Conservation (phyloP, 345 rosid genomes). For the Gossypium anomalum region DNA sequence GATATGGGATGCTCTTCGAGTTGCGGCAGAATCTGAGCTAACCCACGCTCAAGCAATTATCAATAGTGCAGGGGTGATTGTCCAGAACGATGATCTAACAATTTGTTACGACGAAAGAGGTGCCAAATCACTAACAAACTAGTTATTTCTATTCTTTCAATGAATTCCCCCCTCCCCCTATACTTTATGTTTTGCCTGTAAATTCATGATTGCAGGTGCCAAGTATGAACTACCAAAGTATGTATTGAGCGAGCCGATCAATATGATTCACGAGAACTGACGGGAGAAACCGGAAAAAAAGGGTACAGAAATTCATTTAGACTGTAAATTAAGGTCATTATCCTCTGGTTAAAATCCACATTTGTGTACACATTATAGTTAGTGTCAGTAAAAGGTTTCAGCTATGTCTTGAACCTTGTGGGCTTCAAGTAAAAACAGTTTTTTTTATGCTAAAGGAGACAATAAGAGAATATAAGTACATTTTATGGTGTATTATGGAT, state of each 20-base stretch:
- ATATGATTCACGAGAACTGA: conserved; percentile 50
- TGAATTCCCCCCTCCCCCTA: neutral
- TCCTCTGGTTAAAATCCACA: neutral
- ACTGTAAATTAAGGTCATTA: conserved; percentile 25
- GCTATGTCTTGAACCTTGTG: neutral
- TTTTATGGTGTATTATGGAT: neutral
- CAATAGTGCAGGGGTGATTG: conserved; percentile 82
- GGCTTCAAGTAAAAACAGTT: neutral
- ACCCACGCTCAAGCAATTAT: conserved; percentile 72
- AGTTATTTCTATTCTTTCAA: neutral
- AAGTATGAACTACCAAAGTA: conserved; percentile 93
- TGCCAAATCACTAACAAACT: conserved; percentile 11
- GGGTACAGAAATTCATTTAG: conserved; percentile 17
- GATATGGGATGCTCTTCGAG: conserved; percentile 95
- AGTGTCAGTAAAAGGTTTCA: neutral
- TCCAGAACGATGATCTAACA: conserved; percentile 77
- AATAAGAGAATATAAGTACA: neutral
- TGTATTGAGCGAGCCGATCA: conserved; percentile 78
- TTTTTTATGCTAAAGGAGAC: neutral
- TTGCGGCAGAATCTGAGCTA: conserved; percentile 77
- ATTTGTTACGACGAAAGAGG: conserved; percentile 90
- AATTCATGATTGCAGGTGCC: conserved; percentile 55
- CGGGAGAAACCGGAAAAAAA: neutral
- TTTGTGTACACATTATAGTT: neutral
- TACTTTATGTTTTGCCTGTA: neutral